phyloP scores from a whole-genome alignment of 208 protist species.

The Wallacemonas sp. region DNA sequence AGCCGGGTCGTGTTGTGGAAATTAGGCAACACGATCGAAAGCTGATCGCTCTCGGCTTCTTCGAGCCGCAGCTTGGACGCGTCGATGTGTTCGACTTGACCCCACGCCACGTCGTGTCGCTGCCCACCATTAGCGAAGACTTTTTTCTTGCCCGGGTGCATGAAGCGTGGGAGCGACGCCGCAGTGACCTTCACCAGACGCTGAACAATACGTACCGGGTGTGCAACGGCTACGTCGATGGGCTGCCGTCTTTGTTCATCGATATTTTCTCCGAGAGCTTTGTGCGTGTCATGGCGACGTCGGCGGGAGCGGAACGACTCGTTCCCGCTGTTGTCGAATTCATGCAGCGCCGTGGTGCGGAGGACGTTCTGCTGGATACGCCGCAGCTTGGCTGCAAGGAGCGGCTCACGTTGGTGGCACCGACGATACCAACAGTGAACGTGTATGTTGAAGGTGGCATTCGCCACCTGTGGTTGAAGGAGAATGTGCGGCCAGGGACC shows the following conservation, averaged over 20 bases:
- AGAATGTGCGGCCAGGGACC: constrained; percentile 30
- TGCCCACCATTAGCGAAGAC: constrained; percentile 82
- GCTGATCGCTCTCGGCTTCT: constrained; percentile 80
- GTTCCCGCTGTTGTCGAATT: constrained; percentile 73
- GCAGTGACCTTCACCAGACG: constrained; percentile 43
- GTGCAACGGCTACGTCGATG: constrained; percentile 73
- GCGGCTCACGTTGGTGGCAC: constrained; percentile 40
- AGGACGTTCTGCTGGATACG: constrained; percentile 78
- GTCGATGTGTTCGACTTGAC: constrained; percentile 84
- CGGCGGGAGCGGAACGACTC: constrained; percentile 66
- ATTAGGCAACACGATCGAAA: constrained; percentile 50
- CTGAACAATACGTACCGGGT: constrained; percentile 77
- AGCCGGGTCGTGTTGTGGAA: constrained; percentile 66
- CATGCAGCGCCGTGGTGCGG: constrained; percentile 55
- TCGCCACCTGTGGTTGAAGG: constrained; percentile 60
- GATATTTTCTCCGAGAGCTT: constrained; percentile 83
- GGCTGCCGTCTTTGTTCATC: constrained; percentile 76
- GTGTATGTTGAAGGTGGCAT: constrained; percentile 78
- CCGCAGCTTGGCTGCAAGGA: constrained; percentile 54
- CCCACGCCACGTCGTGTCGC: constrained; percentile 23
- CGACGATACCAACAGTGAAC: constrained; percentile 39
- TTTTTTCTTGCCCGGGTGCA: constrained; percentile 72
- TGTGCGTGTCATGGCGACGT: constrained; percentile 73
- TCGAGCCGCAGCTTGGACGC: constrained; percentile 57
- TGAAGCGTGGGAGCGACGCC: constrained; percentile 59